Conservation (phyloP, 1,284 basidiomycete genomes). For the Amylostereum chailletii region DNA sequence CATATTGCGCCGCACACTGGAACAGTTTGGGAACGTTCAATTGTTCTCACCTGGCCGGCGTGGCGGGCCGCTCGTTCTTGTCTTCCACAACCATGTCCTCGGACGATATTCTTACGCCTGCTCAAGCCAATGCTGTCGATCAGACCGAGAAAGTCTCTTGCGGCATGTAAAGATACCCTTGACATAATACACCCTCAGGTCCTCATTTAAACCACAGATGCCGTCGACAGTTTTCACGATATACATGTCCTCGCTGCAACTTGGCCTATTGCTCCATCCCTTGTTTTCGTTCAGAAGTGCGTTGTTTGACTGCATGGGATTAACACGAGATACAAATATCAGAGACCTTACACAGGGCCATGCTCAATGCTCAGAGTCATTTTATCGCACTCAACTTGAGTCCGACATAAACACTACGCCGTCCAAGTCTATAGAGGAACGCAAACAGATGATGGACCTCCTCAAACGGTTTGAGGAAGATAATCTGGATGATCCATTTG, state of each 20-base stretch:
- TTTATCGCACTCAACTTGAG: slow-evolving; percentile 67
- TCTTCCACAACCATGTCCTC: too few species aligned
- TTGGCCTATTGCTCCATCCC: slow-evolving; percentile 68
- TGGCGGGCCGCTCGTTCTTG: too few species aligned
- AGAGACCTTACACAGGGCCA: slow-evolving; percentile 37
- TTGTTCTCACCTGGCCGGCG: too few species aligned
- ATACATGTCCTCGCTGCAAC: slow-evolving; percentile 76
- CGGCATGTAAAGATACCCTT: slow-evolving; percentile 23
- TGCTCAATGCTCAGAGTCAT: slow-evolving; percentile 63
- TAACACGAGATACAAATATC: neutral
- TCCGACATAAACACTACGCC: slow-evolving; percentile 46
- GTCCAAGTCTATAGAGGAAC: slow-evolving; percentile 44
- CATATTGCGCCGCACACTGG: too few species aligned
- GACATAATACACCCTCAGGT: slow-evolving; percentile 4
- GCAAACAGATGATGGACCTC: slow-evolving; percentile 56
- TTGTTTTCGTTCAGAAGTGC: slow-evolving; percentile 68
- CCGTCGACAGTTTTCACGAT: slow-evolving; percentile 63
- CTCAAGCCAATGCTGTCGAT: slow-evolving; percentile 5
- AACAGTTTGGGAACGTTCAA: too few species aligned
- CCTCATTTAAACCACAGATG: slow-evolving; percentile 39
- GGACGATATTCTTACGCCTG: slow-evolving; percentile 4
- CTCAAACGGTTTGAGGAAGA: slow-evolving; percentile 66
- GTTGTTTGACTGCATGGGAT: slow-evolving; percentile 12
- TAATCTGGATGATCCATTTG: slow-evolving; percentile 26
- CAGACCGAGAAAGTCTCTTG: slow-evolving; percentile 20